These are phyloP conservation scores for Russula compacta DNA, from an alignment of 768 basidiomycete genomes.

Conservation along the genomic window DNA sequence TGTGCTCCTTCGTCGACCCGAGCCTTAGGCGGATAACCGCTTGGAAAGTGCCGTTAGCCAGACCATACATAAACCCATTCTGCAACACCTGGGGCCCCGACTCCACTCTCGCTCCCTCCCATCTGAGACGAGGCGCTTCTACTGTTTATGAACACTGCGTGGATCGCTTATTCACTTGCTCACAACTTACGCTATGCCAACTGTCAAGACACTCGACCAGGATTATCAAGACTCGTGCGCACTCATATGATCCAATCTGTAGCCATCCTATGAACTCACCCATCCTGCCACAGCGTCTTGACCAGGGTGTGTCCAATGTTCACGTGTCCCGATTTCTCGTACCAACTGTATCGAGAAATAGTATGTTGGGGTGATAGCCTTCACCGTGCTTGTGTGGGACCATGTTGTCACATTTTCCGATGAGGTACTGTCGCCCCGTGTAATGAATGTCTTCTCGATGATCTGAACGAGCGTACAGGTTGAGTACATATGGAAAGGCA, in stretches of 20 bases:
- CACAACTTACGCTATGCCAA: too few species aligned
- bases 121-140: too few species aligned
- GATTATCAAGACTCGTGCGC: slow-evolving; percentile 4
- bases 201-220: not conserved
- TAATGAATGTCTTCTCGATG: not conserved
- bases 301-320: not conserved
- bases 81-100: not conserved
- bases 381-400: slow-evolving; percentile 46
- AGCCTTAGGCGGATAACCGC: not conserved
- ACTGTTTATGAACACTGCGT: not conserved
- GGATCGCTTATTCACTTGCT: not conserved
- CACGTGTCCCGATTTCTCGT: not conserved
- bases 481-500: slow-evolving; percentile 44
- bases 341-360: slow-evolving; percentile 18
- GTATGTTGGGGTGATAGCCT: slow-evolving; percentile 45
- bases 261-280: not conserved
- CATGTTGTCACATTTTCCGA: slow-evolving; percentile 44
- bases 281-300: not conserved
- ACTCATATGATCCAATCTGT: not conserved
- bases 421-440: slow-evolving; percentile 27
- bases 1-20: not conserved
- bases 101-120: not conserved
- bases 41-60: not conserved
- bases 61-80: not conserved
- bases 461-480: slow-evolving; percentile 25